These are phyloP conservation scores for Cytidiella melzeri DNA, from an alignment of 768 basidiomycete genomes.

Conservation along the genomic window DNA sequence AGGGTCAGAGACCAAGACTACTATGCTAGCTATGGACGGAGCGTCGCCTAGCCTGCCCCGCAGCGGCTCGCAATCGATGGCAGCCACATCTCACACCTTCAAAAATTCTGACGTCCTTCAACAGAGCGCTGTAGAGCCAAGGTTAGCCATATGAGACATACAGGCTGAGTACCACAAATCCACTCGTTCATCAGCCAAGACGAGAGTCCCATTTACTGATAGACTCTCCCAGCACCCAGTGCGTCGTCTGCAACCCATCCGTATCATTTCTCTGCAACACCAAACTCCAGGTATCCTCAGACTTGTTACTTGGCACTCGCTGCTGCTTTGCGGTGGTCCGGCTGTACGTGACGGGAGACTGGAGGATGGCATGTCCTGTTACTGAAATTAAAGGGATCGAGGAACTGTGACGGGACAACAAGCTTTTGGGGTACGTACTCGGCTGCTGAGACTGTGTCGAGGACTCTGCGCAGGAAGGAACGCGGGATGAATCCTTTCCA, in stretches of 20 bases:
- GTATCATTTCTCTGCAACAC: constrained; percentile 19
- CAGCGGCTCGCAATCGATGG: too few relatives aligned
- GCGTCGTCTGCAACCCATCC: constrained; percentile 2
- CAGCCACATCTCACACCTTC: too few relatives aligned
- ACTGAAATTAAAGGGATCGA: constrained; percentile 34
- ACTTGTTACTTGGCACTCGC: constrained; percentile 40
- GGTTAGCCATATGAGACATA: too few relatives aligned
- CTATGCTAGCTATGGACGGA: too few relatives aligned
- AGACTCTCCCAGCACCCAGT: constrained; percentile 44
- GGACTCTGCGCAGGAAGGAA: constrained; percentile 44
- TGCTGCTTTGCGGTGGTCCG: constrained; percentile 26
- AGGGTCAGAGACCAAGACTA: too few relatives aligned
- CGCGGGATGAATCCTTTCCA: constrained; percentile 57
- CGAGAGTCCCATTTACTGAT: constrained; percentile 35
- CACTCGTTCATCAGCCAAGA: constrained; percentile 31
- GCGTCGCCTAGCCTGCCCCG: too few relatives aligned
- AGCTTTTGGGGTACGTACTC: not conserved
- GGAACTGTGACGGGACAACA: not conserved
- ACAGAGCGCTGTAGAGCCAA: too few relatives aligned
- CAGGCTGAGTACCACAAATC: too few relatives aligned
- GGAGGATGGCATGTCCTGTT: constrained; percentile 37
- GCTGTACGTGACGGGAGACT: constrained; percentile 48
- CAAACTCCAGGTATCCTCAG: constrained; percentile 49
- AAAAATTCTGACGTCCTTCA: too few relatives aligned
- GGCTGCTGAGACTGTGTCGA: constrained; percentile 42